A percentile compares a stretch with the other conserved stretches of the same genome.
Evolutionary conservation across 2,329 filamentous ascomycete species (phyloP).

Genomic region (Nigrospora osmanthi): DNA sequence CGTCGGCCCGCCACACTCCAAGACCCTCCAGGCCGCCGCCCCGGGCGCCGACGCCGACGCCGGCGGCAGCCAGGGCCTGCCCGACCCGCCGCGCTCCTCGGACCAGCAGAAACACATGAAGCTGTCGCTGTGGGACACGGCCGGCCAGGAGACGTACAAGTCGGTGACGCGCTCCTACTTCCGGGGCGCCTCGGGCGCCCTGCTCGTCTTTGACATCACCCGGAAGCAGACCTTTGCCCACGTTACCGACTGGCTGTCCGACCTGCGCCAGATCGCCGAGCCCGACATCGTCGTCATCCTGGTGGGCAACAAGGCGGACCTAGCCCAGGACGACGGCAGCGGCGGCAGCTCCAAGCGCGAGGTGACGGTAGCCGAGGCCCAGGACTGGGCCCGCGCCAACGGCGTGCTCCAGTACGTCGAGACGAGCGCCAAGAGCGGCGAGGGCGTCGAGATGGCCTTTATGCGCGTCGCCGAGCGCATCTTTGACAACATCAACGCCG

Average conservation of each 20-base stretch:
- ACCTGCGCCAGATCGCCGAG: slow-evolving; percentile 90
- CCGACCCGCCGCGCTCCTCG: slow-evolving; percentile 38
- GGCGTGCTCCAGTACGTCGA: slow-evolving; percentile 91
- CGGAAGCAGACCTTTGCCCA: slow-evolving; percentile 78
- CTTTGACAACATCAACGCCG: slow-evolving; percentile 93
- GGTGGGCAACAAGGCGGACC: slow-evolving; percentile 91
- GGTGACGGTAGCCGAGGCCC: slow-evolving; percentile 74
- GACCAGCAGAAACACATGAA: slow-evolving; percentile 74
- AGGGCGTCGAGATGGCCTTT: slow-evolving; percentile 90
- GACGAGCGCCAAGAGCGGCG: slow-evolving; percentile 91
- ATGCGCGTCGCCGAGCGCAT: slow-evolving; percentile 90
- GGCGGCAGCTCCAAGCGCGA: slow-evolving; percentile 47
- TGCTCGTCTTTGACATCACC: slow-evolving; percentile 93
- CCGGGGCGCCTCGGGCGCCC: slow-evolving; percentile 61
- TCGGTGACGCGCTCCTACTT: slow-evolving; percentile 93
- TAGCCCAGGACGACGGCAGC: slow-evolving; percentile 43
- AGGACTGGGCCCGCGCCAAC: slow-evolving; percentile 81
- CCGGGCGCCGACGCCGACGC: slow-evolving; percentile 7
- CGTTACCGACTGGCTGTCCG: slow-evolving; percentile 87
- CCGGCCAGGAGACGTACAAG: slow-evolving; percentile 96
- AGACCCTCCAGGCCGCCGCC: slow-evolving; percentile 34
- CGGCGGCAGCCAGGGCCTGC: slow-evolving; percentile 33
- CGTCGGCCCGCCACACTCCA: slow-evolving; percentile 70
- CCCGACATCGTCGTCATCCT: slow-evolving; percentile 90
- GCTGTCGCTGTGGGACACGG: slow-evolving; percentile 89